Percentiles rank a stretch among this genome's conserved stretches.
Conservation (phyloP, 306 rosid genomes). For the Gynostemma pentaphyllum region DNA sequence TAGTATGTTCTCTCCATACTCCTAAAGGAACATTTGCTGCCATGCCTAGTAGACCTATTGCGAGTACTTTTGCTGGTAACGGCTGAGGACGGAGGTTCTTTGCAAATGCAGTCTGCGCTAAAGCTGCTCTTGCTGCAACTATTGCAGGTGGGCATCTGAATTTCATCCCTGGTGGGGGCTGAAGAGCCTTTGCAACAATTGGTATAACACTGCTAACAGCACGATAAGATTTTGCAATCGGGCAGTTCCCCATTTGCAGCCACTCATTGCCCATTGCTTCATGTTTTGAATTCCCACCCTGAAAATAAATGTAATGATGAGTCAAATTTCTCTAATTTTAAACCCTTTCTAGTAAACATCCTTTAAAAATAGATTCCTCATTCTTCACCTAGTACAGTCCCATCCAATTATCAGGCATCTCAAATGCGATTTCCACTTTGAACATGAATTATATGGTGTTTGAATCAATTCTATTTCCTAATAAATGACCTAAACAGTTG, state of each 20-base stretch:
- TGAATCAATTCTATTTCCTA: no score
- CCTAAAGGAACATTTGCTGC: conserved; percentile 94
- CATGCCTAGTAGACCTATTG: conserved; percentile 85
- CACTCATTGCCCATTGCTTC: conserved; percentile 79
- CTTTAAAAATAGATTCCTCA: not conserved
- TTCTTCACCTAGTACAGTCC: not conserved
- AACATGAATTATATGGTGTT: no score
- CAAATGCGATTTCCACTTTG: no score
- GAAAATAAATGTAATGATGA: conserved; percentile 18
- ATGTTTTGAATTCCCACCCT: conserved; percentile 67
- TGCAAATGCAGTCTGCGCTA: conserved; percentile 75
- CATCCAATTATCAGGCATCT: not conserved
- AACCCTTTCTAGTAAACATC: no score
- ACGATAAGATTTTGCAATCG: conserved; percentile 84
- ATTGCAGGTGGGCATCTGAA: conserved; percentile 64
- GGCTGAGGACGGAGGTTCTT: conserved; percentile 94
- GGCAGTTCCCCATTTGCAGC: conserved; percentile 83
- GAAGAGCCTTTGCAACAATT: conserved; percentile 76
- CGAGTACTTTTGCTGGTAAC: conserved; percentile 83
- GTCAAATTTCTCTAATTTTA: no score
- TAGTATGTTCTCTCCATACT: conserved; percentile 90
- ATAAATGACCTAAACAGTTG: no score
- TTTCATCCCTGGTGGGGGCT: conserved; percentile 78
- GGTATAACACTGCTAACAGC: conserved; percentile 84
- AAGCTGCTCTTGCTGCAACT: conserved; percentile 89